phyloP scores from a whole-genome alignment of 129 eudicot species.

The Arctium lappa region DNA sequence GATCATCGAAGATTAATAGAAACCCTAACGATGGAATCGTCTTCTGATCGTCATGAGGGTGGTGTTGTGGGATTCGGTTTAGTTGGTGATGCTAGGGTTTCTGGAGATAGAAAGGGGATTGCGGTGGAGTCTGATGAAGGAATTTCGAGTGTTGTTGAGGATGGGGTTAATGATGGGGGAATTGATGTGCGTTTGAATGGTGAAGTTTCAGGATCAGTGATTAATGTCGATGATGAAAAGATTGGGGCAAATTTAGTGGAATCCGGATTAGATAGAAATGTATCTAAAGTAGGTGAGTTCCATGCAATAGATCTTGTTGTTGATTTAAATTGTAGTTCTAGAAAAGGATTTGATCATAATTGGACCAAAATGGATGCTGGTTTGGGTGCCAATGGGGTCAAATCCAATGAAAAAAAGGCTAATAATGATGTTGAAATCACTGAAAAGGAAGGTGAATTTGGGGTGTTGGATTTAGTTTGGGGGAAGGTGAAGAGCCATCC shows the following conservation, averaged over 20 bases:
- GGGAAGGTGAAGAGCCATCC: conserved; percentile 78
- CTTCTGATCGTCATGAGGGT: conserved; percentile 4
- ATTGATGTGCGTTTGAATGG: background rate
- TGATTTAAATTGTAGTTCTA: conserved; percentile 26
- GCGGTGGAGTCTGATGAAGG: conserved; percentile 12
- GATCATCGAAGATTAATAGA: conserved; percentile 12
- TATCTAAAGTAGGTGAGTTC: background rate
- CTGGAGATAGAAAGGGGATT: conserved; percentile 15
- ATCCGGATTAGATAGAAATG: background rate
- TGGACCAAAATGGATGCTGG: background rate
- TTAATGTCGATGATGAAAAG: background rate
- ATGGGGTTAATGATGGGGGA: conserved; percentile 12
- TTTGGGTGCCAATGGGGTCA: background rate
- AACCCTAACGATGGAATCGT: conserved; percentile 30
- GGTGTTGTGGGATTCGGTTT: conserved; percentile 4
- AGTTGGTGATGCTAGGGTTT: conserved; percentile 37
- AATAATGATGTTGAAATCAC: conserved; percentile 7
- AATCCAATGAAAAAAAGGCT: background rate
- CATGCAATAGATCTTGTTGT: conserved; percentile 39
- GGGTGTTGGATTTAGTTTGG: conserved; percentile 68
- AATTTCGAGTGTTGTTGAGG: background rate
- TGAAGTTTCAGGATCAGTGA: conserved; percentile 9
- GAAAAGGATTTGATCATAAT: conserved; percentile 1
- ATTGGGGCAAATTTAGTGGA: background rate
- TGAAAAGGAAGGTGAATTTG: conserved; percentile 47